Evolutionary conservation across 2,329 filamentous ascomycete genomes (phyloP), one percentile per base, ranked within the genome.

Genomic region (Stagonosporopsis rhizophila): DNA sequence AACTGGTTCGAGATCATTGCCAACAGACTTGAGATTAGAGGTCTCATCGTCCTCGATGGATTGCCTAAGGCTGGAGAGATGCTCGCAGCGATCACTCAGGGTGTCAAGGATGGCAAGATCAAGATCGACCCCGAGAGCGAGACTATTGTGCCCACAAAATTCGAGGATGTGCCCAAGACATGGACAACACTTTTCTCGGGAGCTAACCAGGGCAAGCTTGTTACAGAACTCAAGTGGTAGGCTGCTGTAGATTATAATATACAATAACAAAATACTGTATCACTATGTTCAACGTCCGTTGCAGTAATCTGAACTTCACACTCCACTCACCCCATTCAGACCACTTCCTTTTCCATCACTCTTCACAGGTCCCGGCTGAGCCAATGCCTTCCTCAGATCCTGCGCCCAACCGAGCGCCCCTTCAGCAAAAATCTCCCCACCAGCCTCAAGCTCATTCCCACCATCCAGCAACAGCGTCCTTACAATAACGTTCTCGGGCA

Each of bases 161-260:
- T 83, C 62, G 81, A 83, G 62, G 78, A 81, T 51, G 66, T 83
- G 8, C 81, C 80, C 2, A 77, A 77, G 67, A 81, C 79, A 22
- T 83, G 81, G 81, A 66, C 75, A 61, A 73, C 77, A 72, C 63
- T 83, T 61, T 83, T 82, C 56, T 67, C 75, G 11, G 81, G 81
- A 2, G 75, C 67, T 1, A 82, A 82, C 62, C 77, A 73, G 44
- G 80, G 80, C 17, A 82, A 82, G 71, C 67, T 82, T 49, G 64
- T 80, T 39, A 82, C 80, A 17, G 66, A 77, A 59, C 51, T 75
- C 25, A 44, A 47, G 42, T 48, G 38, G 5, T 56, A 47, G 38
- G 19, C n/a, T 17, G 32, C 4, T 7, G 23, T 34, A 2, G 12
- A 3, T n/a, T 4, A 7, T 6, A 9, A 30, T 5, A 6, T 20